phyloP scores from a whole-genome alignment of 2,329 filamentous ascomycete species.

The Berkeleyomyces rouxiae region DNA sequence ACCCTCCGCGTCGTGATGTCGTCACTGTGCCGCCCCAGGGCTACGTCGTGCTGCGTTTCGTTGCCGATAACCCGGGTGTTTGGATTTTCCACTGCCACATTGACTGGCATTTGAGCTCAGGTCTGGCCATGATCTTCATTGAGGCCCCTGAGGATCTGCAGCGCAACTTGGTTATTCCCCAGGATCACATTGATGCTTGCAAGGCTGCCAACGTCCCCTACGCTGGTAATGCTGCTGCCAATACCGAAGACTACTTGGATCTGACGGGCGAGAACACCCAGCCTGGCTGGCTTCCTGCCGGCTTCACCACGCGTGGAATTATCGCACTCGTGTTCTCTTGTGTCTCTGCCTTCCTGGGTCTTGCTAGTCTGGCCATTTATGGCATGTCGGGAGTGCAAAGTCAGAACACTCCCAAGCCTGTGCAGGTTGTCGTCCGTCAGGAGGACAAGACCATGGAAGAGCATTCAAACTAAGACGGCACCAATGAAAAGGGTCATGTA shows the following conservation, averaged over 20 bases:
- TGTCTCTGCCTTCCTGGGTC: constrained; percentile 50
- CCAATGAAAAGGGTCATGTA: neutral
- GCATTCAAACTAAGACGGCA: neutral
- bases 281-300: constrained; percentile 42
- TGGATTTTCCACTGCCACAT: constrained; percentile 33
- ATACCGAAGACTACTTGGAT: constrained; percentile 35
- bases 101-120: constrained; percentile 34
- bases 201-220: constrained; percentile 25
- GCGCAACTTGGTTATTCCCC: constrained; percentile 36
- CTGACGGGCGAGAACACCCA: constrained; percentile 31
- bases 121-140: constrained; percentile 23
- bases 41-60: constrained; percentile 30
- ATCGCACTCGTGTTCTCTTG: constrained; percentile 60
- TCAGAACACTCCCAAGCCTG: neutral
- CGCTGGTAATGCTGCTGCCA: constrained; percentile 43
- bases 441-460: neutral
- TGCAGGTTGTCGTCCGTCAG: neutral
- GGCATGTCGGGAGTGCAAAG: constrained; percentile 5
- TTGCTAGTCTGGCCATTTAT: constrained; percentile 21
- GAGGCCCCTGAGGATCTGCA: constrained; percentile 27
- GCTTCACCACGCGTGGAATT: constrained; percentile 55
- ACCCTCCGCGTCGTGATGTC: constrained; percentile 32
- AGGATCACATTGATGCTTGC: constrained; percentile 28
- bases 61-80: constrained; percentile 29
- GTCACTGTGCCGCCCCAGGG: constrained; percentile 30